These are phyloP conservation scores for Fusarium floridanum DNA, from an alignment of 2,329 filamentous ascomycete genomes.

Conservation along the genomic window DNA sequence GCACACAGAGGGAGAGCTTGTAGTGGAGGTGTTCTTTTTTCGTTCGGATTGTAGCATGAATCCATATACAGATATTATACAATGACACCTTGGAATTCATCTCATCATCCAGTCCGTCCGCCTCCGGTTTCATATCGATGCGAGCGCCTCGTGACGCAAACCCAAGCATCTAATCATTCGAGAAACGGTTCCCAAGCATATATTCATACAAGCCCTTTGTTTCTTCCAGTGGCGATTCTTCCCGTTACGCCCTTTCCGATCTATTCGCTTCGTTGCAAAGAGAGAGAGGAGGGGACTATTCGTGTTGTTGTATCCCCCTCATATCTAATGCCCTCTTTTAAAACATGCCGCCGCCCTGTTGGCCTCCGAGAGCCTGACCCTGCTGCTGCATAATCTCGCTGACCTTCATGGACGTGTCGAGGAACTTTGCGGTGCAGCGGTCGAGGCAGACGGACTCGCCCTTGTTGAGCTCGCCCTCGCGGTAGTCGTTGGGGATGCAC, in stretches of 20 bases:
- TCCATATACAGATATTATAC: constrained; percentile 46
- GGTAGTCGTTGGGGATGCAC: constrained; percentile 93
- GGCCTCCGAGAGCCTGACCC: constrained; percentile 71
- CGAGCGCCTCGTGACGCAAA: constrained; percentile 34
- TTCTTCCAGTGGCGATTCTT: background rate
- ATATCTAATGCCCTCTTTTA: constrained; percentile 28
- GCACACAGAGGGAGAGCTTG: background rate
- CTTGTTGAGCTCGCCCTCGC: constrained; percentile 97
- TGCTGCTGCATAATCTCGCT: constrained; percentile 96
- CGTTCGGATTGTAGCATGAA: constrained; percentile 35
- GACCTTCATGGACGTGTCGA: constrained; percentile 98
- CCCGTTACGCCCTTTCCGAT: constrained; percentile 5
- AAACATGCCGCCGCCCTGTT: constrained; percentile 53
- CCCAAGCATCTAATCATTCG: constrained; percentile 30
- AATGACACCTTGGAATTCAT: constrained; percentile 29
- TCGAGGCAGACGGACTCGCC: constrained; percentile 98
- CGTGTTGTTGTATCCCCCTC: background rate
- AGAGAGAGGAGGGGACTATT: background rate
- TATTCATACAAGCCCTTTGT: constrained; percentile 32
- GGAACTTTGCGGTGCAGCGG: constrained; percentile 97
- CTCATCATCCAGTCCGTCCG: constrained; percentile 7
- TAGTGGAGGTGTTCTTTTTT: constrained; percentile 34
- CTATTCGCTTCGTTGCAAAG: background rate
- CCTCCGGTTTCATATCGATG: constrained; percentile 35
- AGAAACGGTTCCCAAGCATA: constrained; percentile 26